Base-by-base conservation (phyloP, 805 yeast species). In the Diddensiella santjacobensis region DNA sequence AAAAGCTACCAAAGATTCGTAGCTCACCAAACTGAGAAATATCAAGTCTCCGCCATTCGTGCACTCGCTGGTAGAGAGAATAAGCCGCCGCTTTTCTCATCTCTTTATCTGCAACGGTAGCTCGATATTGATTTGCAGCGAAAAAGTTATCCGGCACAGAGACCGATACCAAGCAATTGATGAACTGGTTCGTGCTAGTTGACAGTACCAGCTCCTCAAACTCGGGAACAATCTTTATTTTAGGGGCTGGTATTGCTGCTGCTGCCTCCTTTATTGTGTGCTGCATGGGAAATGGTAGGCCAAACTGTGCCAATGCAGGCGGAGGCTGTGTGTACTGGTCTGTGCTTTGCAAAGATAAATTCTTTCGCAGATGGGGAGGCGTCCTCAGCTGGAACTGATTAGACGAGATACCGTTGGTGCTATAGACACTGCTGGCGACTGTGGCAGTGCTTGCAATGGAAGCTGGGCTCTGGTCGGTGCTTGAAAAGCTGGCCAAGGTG, bases 11-110 rank as follows among this genome's bases (percentile, higher is more conserved):
- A 22, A 33, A 40, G 30, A 49, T 20, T n/a, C 58, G 19, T 18
- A 55, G 40, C 11, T 13, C 17, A 18, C 58, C 58, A 46, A 44
- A 49, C 29, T 40, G 30, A 6, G 41, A 19, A 19, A 45, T 38
- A 33, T 53, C 52, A 6, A 45, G 36, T 2, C 23, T 20, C 10
- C 22, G 23, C 46, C 47, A 31, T 5, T 31, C 40, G 18, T 22
- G 20, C 4, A 35, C 43, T n/a, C 24, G 10, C 20, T 20, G 19
- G 18, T 6, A 38, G 15, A 44, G 42, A 13, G 40, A 44, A 5
- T 11, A 5, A 8, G 22, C 44, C 8, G 31, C 11, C 19, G 18
- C 4, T 19, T n/a, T n/a, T 19, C 45, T 44, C 24, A 26, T 35
- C 19, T 46, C 39, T 17, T 18, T 22, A 24, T 42, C 51, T 15